Percentiles rank a stretch among this genome's conserved stretches.
phyloP scores from a whole-genome alignment of 2,329 filamentous ascomycete species.

The Zymoseptoria pseudotritici region DNA sequence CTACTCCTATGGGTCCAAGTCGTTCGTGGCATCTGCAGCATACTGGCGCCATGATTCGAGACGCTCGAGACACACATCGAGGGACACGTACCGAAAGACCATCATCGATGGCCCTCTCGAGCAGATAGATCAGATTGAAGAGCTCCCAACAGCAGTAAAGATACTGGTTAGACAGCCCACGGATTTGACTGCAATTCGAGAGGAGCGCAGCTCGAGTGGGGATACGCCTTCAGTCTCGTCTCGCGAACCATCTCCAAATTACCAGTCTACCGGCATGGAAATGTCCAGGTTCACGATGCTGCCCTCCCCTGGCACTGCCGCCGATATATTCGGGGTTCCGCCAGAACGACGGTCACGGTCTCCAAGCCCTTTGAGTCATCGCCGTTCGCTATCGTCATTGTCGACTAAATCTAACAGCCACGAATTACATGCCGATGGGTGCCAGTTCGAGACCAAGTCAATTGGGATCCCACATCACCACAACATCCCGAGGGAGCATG shows the following conservation, averaged over 20 bases:
- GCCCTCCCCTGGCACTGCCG: conserved; percentile 8
- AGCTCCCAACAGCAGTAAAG: conserved; percentile 9
- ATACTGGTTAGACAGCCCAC: conserved; percentile 14
- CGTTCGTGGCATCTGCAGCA: conserved; percentile 5
- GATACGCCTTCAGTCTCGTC: conserved; percentile 15
- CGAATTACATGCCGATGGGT: conserved; percentile 6
- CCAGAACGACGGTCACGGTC: conserved; percentile 13
- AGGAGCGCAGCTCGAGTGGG: conserved; percentile 15
- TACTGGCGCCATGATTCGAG: conserved; percentile 13
- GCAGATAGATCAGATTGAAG: neutral
- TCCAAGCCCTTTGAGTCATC: conserved; percentile 10
- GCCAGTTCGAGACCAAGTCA: conserved; percentile 19
- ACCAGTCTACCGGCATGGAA: conserved; percentile 4
- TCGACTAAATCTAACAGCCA: neutral
- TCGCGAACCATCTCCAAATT: conserved; percentile 15
- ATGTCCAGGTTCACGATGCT: conserved; percentile 14
- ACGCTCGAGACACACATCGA: neutral
- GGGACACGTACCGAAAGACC: neutral
- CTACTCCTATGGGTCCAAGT: conserved; percentile 5
- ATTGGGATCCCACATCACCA: conserved; percentile 15
- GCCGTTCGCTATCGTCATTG: conserved; percentile 4
- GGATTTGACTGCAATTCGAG: conserved; percentile 11
- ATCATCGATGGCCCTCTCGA: neutral
- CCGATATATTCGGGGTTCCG: conserved; percentile 13
- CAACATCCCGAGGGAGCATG: conserved; percentile 20